Evolutionary conservation across 2,329 filamentous ascomycete genomes (phyloP), one percentile per base, ranked within the genome.

Genomic region (Eutypa lata): DNA sequence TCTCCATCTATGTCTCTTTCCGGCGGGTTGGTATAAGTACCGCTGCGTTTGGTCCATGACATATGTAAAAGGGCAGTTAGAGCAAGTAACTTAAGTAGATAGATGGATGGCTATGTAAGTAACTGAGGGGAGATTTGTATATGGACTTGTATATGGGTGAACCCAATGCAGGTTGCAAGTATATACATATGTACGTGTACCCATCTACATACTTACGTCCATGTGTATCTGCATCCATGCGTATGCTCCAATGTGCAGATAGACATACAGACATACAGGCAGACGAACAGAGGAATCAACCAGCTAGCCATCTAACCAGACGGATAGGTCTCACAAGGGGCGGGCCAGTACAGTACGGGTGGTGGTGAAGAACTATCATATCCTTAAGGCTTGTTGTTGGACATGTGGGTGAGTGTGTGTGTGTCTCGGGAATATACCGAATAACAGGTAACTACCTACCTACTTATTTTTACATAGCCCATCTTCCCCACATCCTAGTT

Each of bases 381-480:
- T 31, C 47, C 49, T 26, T 48, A 5, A 31, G 26, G 26, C 26
- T 38, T 59, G 48, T 37, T 40, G 35, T 7, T 18, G 35, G 35
- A 52, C 47, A 28, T 24, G 44, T 42, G 44, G 50, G 31, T 35
- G 22, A 51, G 53, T 54, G 45, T 53, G 53, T 44, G 43, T 52
- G 58, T 72, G 72, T 74, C 68, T 74, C 71, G 71, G 72, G 71
- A 73, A 66, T 71, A 68, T 65, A 68, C 71, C 67, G 67, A 59
- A 57, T 55, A n/a, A 14, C 4, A 13, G 19, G n/a, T n/a, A n/a
- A 10, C 6, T 18, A 18, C 37, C 18, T 31, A 31, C 6, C 26
- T 31, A 5, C 6, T 31, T 5, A 5, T 31, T 10, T 31, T 31
- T 10, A 31, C 26, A 5, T 10, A 5, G 5, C 10, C 26, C 26